phyloP scores from a whole-genome alignment of 2,329 filamentous ascomycete genomes.

The Alternaria sp. region DNA sequence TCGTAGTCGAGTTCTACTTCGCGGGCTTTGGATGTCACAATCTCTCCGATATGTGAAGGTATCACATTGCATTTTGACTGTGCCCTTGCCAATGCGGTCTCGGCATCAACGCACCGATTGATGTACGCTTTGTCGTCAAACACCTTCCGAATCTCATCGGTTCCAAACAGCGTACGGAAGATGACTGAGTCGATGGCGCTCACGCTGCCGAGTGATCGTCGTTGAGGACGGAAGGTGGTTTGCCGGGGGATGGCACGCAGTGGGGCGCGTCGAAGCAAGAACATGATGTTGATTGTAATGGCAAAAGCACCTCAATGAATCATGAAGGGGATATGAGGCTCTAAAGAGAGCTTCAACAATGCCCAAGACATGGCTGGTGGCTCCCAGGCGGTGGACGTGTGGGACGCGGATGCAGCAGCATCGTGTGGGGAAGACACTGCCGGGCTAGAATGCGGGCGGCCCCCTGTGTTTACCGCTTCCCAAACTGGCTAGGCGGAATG shows the following conservation, averaged over 20 bases:
- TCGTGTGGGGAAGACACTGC: constrained; percentile 40
- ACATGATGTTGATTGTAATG: constrained; percentile 34
- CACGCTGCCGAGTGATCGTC: constrained; percentile 42
- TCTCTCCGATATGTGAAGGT: constrained; percentile 52
- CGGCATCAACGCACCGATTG: constrained; percentile 59
- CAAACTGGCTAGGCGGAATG: neutral
- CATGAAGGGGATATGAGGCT: constrained; percentile 12
- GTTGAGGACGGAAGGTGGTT: constrained; percentile 24
- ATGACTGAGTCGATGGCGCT: constrained; percentile 60
- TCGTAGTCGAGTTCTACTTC: constrained; percentile 55
- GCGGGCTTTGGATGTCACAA: constrained; percentile 41
- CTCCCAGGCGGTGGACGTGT: constrained; percentile 24
- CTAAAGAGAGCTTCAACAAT: constrained; percentile 15
- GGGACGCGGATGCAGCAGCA: constrained; percentile 23
- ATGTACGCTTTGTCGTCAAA: constrained; percentile 63
- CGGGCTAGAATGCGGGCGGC: constrained; percentile 8
- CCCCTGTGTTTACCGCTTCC: constrained; percentile 5
- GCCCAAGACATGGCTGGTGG: constrained; percentile 21
- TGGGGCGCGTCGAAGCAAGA: constrained; percentile 38
- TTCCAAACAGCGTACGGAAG: constrained; percentile 63
- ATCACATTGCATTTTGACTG: constrained; percentile 61
- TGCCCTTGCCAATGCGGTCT: constrained; percentile 62
- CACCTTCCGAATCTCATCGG: constrained; percentile 60
- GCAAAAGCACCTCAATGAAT: constrained; percentile 10
- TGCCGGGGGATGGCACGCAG: constrained; percentile 31